A percentile compares a stretch with the other conserved stretches of the same genome.
Conservation (phyloP, 768 basidiomycete genomes). For the Suillus cothurnatus region DNA sequence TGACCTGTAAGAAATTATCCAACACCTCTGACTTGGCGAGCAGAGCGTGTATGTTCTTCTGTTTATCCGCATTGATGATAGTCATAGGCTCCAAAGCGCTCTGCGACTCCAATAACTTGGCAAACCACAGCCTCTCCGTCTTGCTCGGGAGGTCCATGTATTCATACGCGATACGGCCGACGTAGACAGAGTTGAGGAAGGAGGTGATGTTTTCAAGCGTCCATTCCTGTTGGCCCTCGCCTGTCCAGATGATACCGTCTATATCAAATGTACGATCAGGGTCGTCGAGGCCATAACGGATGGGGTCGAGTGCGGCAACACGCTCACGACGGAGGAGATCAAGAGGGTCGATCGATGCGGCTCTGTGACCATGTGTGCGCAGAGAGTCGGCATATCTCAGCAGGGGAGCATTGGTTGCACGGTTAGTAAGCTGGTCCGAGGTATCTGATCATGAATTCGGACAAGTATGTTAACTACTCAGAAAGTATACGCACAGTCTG, state of each 20-base stretch:
- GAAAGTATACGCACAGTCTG: conserved; percentile 61
- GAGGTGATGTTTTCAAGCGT: conserved; percentile 67
- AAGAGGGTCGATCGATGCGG: conserved; percentile 84
- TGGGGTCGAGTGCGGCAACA: conserved; percentile 74
- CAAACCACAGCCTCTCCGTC: conserved; percentile 88
- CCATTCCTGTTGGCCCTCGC: conserved; percentile 50
- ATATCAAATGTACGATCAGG: conserved; percentile 60
- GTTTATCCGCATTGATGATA: conserved; percentile 36
- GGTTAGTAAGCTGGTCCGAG: conserved; percentile 62
- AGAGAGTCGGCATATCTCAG: conserved; percentile 89
- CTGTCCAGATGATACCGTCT: conserved; percentile 81
- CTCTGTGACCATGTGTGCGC: conserved; percentile 83
- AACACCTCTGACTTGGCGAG: conserved; percentile 78
- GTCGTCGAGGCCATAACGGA: conserved; percentile 73
- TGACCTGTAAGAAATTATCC: conserved; percentile 82
- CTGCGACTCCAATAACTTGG: conserved; percentile 72
- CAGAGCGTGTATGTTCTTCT: conserved; percentile 64
- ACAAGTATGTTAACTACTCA: background rate
- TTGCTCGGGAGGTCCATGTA: conserved; percentile 89
- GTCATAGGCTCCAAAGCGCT: conserved; percentile 35
- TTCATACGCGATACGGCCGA: conserved; percentile 88
- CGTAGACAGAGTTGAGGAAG: conserved; percentile 75
- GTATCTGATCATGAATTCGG: conserved; percentile 48
- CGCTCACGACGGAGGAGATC: conserved; percentile 85
- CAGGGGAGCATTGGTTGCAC: conserved; percentile 72